phyloP scores from a whole-genome alignment of 345 rosid species.

The Rhodamnia rubescens region DNA sequence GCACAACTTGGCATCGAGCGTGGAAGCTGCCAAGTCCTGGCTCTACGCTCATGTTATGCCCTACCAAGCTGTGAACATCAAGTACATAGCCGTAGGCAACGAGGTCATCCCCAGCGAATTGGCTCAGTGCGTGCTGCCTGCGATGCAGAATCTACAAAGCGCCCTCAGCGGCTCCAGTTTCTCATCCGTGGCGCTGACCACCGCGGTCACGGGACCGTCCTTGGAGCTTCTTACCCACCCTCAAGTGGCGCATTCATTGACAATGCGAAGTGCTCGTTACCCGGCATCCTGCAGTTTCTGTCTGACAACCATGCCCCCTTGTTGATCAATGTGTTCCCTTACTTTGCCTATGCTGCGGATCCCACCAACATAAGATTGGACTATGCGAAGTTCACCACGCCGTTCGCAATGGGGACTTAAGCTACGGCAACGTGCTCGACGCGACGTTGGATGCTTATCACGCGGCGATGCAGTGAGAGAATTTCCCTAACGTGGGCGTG shows the following conservation, averaged over 20 bases:
- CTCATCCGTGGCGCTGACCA: slow-evolving; percentile 7
- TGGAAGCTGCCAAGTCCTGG: slow-evolving; percentile 15
- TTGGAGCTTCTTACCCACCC: slow-evolving; percentile 29
- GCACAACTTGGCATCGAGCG: slow-evolving; percentile 1
- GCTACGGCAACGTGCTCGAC: slow-evolving; percentile 20
- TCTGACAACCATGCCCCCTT: slow-evolving; percentile 11
- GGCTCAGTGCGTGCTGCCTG: not conserved
- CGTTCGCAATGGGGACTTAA: slow-evolving; percentile 4
- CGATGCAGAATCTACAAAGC: slow-evolving; percentile 14
- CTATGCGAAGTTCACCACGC: slow-evolving; percentile 12
- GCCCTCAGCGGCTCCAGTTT: slow-evolving; percentile 8
- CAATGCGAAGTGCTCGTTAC: not conserved
- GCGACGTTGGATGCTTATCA: slow-evolving; percentile 22
- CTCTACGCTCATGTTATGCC: slow-evolving; percentile 9
- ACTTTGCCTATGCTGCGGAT: slow-evolving; percentile 19
- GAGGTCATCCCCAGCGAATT: slow-evolving; percentile 21
- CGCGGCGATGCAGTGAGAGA: slow-evolving; percentile 14
- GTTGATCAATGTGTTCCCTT: slow-evolving; percentile 28
- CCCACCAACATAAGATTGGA: slow-evolving; percentile 10
- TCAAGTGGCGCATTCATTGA: slow-evolving; percentile 13
- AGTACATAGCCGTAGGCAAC: slow-evolving; percentile 23
- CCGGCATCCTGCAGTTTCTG: slow-evolving; percentile 3
- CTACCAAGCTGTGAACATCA: slow-evolving; percentile 13
- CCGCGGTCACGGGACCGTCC: slow-evolving; percentile 2
- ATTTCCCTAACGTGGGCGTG: not conserved